Conservation (phyloP, 306 rosid species). For the Cicer bijugum region DNA sequence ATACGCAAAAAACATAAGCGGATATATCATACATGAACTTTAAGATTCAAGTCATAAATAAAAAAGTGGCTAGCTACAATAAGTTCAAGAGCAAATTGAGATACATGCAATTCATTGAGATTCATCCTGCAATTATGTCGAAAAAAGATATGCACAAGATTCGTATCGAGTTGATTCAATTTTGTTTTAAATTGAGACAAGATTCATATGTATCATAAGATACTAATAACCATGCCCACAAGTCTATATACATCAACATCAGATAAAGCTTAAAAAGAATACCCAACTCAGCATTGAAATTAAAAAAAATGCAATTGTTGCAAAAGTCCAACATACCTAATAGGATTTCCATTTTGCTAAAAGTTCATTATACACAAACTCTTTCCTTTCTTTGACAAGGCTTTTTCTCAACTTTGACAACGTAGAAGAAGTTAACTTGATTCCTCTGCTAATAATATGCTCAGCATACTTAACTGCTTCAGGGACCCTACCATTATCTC, state of each 20-base stretch:
- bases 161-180: background rate
- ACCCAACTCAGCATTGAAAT: background rate
- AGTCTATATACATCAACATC: background rate
- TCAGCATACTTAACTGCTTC: conserved; percentile 77
- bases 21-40: background rate
- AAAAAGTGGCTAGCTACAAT: background rate
- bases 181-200: background rate
- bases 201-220: background rate
- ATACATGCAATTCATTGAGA: background rate
- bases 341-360: conserved; percentile 56
- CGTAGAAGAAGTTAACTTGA: conserved; percentile 57
- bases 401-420: conserved; percentile 62
- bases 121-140: background rate
- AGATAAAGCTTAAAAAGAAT: background rate
- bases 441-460: conserved; percentile 64
- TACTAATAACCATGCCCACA: background rate
- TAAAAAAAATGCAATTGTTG: conserved; percentile 8
- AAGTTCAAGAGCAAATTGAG: background rate
- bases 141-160: background rate
- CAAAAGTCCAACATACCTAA: conserved; percentile 32
- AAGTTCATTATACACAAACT: conserved; percentile 56
- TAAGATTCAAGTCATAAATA: background rate
- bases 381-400: conserved; percentile 58
- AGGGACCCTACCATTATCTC: conserved; percentile 53
- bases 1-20: background rate